These are phyloP conservation scores for Podochytrium sp. DNA, from an alignment of 192 early-diverging fungal species.

Conservation along the genomic window DNA sequence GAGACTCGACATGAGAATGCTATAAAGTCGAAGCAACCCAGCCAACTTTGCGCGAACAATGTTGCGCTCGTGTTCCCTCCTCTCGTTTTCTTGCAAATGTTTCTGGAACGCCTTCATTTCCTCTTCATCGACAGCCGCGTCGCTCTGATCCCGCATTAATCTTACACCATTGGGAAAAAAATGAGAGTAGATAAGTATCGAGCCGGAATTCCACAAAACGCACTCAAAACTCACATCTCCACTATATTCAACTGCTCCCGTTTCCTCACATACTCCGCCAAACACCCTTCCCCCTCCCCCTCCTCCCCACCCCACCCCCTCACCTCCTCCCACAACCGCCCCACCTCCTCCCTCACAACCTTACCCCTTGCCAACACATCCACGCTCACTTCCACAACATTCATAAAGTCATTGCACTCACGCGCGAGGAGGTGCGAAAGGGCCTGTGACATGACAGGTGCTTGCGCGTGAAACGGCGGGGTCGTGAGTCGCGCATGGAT, in stretches of 20 bases:
- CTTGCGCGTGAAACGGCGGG: too few species aligned
- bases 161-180: not conserved
- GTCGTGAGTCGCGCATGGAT: not conserved
- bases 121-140: not conserved
- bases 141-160: not conserved
- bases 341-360: not conserved
- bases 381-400: too few species aligned
- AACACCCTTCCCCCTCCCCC: not conserved
- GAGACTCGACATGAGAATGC: not conserved
- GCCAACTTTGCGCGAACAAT: not conserved
- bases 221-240: not conserved
- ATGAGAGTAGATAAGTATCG: too few species aligned
- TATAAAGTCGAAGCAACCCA: not conserved
- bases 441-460: too few species aligned
- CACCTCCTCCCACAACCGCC: not conserved
- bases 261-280: not conserved
- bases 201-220: too few species aligned
- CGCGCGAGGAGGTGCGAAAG: too few species aligned
- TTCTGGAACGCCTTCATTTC: not conserved
- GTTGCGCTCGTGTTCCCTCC: not conserved
- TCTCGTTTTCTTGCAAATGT: not conserved
- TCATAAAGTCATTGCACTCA: too few species aligned
- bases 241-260: not conserved
- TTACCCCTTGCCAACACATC: not conserved
- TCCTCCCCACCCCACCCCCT: not conserved